phyloP scores from a whole-genome alignment of 2,329 filamentous ascomycete genomes.

The Fonsecaea erecta region DNA sequence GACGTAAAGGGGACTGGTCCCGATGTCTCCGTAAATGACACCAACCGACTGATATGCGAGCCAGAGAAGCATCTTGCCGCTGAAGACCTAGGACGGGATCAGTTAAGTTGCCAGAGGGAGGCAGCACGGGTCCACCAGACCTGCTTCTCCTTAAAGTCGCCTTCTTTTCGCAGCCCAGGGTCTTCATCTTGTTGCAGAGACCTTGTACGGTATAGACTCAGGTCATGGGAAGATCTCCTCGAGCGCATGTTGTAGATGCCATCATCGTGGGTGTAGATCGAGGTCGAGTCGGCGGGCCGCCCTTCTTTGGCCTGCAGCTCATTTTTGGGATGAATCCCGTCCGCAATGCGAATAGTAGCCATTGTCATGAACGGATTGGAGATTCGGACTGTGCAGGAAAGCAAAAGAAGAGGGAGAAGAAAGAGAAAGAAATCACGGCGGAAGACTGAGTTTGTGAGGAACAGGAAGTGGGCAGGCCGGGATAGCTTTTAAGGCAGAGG shows the following conservation, averaged over 20 bases:
- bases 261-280: conserved; percentile 27
- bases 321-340: conserved; percentile 27
- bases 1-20: conserved; percentile 63
- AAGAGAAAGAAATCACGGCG: neutral
- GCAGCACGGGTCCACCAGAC: conserved; percentile 3
- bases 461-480: neutral
- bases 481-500: neutral
- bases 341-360: conserved; percentile 31
- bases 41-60: conserved; percentile 62
- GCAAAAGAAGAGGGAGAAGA: neutral
- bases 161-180: conserved; percentile 33
- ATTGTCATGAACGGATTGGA: conserved; percentile 3
- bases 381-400: neutral
- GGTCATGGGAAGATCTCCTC: conserved; percentile 17
- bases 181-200: conserved; percentile 32
- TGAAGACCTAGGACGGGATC: conserved; percentile 37
- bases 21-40: conserved; percentile 65
- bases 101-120: neutral
- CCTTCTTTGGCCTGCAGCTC: conserved; percentile 10
- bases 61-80: conserved; percentile 40
- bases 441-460: neutral
- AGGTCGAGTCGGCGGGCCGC: conserved; percentile 5
- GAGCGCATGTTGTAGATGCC: conserved; percentile 37
- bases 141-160: conserved; percentile 36
- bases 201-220: conserved; percentile 7